A percentile compares a stretch with the other conserved stretches of the same genome.
Conservation (phyloP, 257 asterid species). For the Avicennia marina region DNA sequence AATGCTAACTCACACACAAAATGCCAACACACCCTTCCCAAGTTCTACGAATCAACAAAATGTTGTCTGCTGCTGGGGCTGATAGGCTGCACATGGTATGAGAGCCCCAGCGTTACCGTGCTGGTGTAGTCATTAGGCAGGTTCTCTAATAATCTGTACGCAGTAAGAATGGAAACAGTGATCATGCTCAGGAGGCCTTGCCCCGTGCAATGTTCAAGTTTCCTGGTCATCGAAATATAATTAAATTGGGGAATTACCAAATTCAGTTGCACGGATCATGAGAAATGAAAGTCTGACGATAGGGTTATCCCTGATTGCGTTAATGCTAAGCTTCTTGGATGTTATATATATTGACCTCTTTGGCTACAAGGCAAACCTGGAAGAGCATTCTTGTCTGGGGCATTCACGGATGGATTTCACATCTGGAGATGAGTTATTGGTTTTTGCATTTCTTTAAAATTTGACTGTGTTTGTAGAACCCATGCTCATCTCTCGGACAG, state of each 20-base stretch:
- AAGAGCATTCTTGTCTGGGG: slow-evolving; percentile 25
- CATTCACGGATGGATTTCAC: slow-evolving; percentile 13
- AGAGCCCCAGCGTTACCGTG: slow-evolving; percentile 35
- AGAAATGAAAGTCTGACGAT: slow-evolving; percentile 22
- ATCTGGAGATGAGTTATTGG: background rate
- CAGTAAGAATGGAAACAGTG: slow-evolving; percentile 29
- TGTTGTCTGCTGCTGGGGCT: slow-evolving; percentile 39
- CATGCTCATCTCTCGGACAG: background rate
- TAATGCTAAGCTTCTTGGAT: slow-evolving; percentile 39
- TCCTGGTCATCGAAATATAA: slow-evolving; percentile 36
- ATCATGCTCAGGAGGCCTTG: slow-evolving; percentile 35
- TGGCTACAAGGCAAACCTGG: slow-evolving; percentile 29
- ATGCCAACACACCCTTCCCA: slow-evolving; percentile 38
- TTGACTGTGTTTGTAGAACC: background rate
- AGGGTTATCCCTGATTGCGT: slow-evolving; percentile 28
- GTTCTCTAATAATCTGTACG: slow-evolving; percentile 31
- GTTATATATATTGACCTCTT: slow-evolving; percentile 28
- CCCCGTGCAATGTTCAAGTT: slow-evolving; percentile 41
- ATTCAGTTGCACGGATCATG: slow-evolving; percentile 19
- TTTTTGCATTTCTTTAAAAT: background rate
- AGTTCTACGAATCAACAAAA: slow-evolving; percentile 37
- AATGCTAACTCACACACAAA: no score
- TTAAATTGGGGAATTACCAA: slow-evolving; percentile 32
- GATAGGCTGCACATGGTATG: slow-evolving; percentile 43
- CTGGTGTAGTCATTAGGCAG: slow-evolving; percentile 34